Base-by-base conservation (phyloP, 2,329 filamentous ascomycete species). In the Venturia carpophila region DNA sequence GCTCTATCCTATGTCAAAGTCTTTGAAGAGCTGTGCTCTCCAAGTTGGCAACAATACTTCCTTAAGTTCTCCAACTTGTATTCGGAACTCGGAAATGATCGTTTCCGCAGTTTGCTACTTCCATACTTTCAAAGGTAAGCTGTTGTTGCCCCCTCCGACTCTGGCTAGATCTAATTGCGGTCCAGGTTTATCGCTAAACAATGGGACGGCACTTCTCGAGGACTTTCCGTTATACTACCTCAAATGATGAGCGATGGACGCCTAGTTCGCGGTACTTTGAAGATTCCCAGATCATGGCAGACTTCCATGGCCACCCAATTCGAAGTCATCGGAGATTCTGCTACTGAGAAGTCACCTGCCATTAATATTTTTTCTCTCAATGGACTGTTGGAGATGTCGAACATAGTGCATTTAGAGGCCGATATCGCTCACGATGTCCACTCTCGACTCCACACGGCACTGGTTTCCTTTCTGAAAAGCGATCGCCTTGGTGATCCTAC, bases 21-120 rank as follows among this genome's bases (percentile, higher is more conserved):
- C 3, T 80, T 96, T 58, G 84, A 87, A 42, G 78, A 79, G 3
- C 77, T 96, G 60, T 86, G 84, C 3, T 83, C 83, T 63, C 85
- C 88, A 56, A 82, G 82, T 0, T 82, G 92, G 70, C 84, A 87
- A 71, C 77, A 77, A 63, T 88, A 87, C 79, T 97, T 96, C 73
- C 82, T 97, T 55, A 83, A 87, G 0, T 96, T 97, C 75, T 97
- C 91, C 75, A 87, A 88, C 17, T 87, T 90, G 63, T 87, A 94
- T 69, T 87, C 90, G 0, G 84, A 91, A 64, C 79, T 95, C 43
- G 87, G 92, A 58, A 73, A 82, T 1, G 84, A 87, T 64, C 84
- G 90, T 47, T 99, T 97, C 72, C 84, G 86, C 64, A 87, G 85
- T 68, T 79, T 97, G n/a, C 82, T 96, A 41, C 80, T 92, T 9